Evolutionary conservation across 768 basidiomycete genomes (phyloP), one percentile per base, ranked within the genome.

Genomic region (Russula vinacea): DNA sequence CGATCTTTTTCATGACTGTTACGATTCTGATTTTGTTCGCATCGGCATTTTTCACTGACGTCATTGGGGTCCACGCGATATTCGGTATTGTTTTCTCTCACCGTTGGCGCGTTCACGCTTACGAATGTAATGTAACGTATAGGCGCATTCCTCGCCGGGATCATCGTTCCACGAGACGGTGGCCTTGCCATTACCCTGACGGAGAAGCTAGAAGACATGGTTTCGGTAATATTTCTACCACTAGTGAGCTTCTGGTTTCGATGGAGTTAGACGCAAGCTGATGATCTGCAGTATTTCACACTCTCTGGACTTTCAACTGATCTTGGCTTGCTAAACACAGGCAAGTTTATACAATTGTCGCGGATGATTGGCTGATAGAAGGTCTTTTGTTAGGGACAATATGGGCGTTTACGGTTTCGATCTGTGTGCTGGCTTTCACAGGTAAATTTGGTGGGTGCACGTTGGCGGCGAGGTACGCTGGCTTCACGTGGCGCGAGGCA

Each of bases 131-230:
- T 35, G n/a, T 42, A 16, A 19, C 22, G 24, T 33, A 9, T 62
- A 88, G 86, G 87, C 56, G 92, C 91, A 0, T 96, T 97, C 78
- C 72, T 96, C 13, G 84, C 85, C 2, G 94, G 89, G 1, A 73
- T 90, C 51, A 83, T 89, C 60, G 87, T 98, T 9, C 96, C 97
- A 2, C 85, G 93, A 33, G 89, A 94, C 70, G 91, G 92, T 3
- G 89, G 89, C 3, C 85, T 99, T 39, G 85, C 89, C 0, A 91
- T 94, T 58, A 80, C 87, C 0, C 77, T 98, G n/a, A 94, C 92
- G 0, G 92, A 96, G 70, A 98, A 96, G 71, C 77, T 98, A n/a
- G 97, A 99, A 76, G 96, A 98, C 75, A 86, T 96, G 83, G 90
- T 95, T 2, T 77, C 90, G 0, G 88, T 95, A 64, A 86, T 95